A percentile compares a stretch with the other conserved stretches of the same genome.
Evolutionary conservation across 1,139 yeast genomes (phyloP).

Genomic region (Candida sp.): DNA sequence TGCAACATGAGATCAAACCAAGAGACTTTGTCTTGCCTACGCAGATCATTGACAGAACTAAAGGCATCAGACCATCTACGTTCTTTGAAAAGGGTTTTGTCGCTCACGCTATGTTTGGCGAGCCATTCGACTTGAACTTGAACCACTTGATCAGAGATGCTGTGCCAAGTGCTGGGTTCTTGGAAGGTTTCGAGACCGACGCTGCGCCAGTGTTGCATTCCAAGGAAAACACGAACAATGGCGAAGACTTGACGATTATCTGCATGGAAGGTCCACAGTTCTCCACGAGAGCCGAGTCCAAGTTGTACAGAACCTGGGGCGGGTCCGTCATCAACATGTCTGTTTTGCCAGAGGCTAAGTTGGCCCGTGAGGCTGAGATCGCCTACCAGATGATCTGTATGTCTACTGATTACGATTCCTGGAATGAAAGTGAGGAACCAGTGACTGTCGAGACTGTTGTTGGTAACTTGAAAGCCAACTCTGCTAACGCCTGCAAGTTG

Average conservation of each 20-base stretch:
- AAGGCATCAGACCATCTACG: conserved; percentile 90
- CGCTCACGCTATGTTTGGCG: conserved; percentile 97
- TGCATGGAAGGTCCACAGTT: conserved; percentile 99
- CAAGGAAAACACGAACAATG: conserved; percentile 48
- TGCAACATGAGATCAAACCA: conserved; percentile 87
- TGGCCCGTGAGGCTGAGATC: conserved; percentile 97
- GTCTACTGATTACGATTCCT: conserved; percentile 99
- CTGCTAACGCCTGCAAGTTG: conserved; percentile 81
- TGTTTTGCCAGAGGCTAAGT: conserved; percentile 92
- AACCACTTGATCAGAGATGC: conserved; percentile 65
- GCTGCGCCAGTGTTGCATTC: conserved; percentile 58
- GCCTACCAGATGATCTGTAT: conserved; percentile 98
- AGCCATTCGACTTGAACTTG: conserved; percentile 86
- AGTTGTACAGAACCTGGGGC: conserved; percentile 86
- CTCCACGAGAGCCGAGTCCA: conserved; percentile 97
- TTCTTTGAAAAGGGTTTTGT: conserved; percentile 94
- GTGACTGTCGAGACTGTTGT: conserved; percentile 97
- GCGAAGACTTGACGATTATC: conserved; percentile 78
- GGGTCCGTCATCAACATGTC: conserved; percentile 98
- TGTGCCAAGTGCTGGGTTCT: conserved; percentile 53
- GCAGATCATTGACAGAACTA: conserved; percentile 95
- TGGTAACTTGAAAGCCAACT: conserved; percentile 86
- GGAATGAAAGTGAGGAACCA: conserved; percentile 95
- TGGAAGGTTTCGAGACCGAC: conserved; percentile 50
- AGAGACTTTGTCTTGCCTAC: conserved; percentile 95